Evolutionary conservation across 2,329 filamentous ascomycete species (phyloP).

Genomic region (Davidsoniella eucalypti): DNA sequence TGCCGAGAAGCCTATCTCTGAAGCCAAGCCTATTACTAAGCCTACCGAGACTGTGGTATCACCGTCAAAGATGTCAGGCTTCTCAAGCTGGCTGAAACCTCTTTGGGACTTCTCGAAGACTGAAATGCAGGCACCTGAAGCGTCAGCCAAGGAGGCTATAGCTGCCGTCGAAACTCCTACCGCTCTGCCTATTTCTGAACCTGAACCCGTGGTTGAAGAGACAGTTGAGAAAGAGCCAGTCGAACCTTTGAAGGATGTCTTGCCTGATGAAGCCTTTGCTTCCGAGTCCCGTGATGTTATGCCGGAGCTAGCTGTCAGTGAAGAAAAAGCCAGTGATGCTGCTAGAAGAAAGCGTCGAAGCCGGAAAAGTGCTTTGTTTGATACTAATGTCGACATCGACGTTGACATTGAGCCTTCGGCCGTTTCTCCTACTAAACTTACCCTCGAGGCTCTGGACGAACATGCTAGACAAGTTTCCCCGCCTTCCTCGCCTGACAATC

Average conservation of each 20-base stretch:
- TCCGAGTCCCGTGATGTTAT: not conserved
- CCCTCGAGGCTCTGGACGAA: constrained; percentile 7
- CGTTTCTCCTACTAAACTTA: not conserved
- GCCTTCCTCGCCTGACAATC: constrained; percentile 4
- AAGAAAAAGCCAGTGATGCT: not conserved
- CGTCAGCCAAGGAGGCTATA: too few species aligned
- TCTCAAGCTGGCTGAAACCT: not conserved
- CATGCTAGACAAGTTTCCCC: constrained; percentile 3
- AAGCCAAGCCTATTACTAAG: not conserved
- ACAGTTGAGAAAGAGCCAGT: not conserved
- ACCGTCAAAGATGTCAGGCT: not conserved
- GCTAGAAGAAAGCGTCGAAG: constrained; percentile 6
- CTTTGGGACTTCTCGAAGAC: constrained; percentile 1
- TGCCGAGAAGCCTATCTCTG: too few species aligned
- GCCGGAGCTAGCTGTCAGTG: not conserved
- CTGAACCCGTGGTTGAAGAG: not conserved
- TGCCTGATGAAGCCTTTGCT: not conserved
- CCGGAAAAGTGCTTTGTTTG: not conserved
- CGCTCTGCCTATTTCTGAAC: not conserved
- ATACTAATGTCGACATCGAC: not conserved
- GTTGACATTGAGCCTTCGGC: not conserved
- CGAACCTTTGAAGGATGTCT: not conserved
- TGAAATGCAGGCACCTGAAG: too few species aligned
- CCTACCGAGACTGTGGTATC: not conserved
- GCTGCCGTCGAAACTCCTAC: too few species aligned